Conservation (phyloP, 164 flowering plant species). For the Chimonanthus praecox region DNA sequence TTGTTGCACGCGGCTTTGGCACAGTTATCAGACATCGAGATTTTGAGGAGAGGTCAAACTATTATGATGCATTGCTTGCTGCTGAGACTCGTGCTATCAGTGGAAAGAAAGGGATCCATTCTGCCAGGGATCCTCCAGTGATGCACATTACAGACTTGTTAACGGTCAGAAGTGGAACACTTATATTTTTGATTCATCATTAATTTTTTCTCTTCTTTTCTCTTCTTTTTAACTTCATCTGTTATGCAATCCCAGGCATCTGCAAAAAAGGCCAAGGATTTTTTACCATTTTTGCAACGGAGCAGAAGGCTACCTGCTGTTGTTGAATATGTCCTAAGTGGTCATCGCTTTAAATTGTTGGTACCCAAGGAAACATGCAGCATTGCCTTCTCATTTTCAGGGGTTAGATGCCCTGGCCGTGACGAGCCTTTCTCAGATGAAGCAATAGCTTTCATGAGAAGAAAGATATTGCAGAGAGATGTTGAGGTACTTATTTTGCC, state of each 20-base stretch:
- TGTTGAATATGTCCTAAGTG: conserved; percentile 97
- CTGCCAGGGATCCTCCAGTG: conserved; percentile 81
- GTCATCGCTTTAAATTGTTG: conserved; percentile 87
- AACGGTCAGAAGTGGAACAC: conserved; percentile 37
- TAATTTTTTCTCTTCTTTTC: background rate
- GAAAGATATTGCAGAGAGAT: conserved; percentile 95
- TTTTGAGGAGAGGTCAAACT: conserved; percentile 94
- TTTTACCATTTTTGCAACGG: conserved; percentile 80
- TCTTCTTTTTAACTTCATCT: background rate
- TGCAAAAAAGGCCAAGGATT: conserved; percentile 81
- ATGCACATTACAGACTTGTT: conserved; percentile 77
- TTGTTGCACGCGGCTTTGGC: conserved; percentile 84
- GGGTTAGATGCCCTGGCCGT: conserved; percentile 97
- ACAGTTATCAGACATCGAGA: conserved; percentile 81
- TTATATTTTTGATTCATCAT: background rate
- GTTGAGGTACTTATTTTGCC: conserved; percentile 65
- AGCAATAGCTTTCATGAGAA: conserved; percentile 93
- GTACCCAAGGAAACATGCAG: conserved; percentile 96
- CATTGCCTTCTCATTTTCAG: conserved; percentile 91
- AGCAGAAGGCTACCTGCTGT: conserved; percentile 74
- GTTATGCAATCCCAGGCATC: conserved; percentile 42
- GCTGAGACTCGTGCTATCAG: conserved; percentile 83
- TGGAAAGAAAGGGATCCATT: conserved; percentile 84
- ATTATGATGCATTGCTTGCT: conserved; percentile 82
- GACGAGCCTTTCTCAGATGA: conserved; percentile 88